These are phyloP conservation scores for Trichoderma guizhouense DNA, from an alignment of 2,329 filamentous ascomycete species.

Conservation along the genomic window DNA sequence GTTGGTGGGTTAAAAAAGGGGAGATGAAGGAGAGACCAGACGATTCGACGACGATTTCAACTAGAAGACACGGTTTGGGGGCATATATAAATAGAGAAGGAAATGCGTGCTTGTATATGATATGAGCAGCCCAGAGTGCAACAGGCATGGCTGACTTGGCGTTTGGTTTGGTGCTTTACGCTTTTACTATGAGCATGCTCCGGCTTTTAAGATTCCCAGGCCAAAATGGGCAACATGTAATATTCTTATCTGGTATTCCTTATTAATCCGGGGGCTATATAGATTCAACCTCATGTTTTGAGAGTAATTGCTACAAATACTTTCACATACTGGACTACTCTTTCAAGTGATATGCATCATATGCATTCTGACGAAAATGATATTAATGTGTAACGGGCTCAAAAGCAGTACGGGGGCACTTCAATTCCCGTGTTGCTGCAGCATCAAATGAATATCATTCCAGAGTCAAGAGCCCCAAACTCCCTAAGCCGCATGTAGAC, in stretches of 20 bases:
- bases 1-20: not conserved
- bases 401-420: not conserved
- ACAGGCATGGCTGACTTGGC: constrained; percentile 12
- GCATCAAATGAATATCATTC: not conserved
- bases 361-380: not conserved
- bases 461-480: not conserved
- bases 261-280: constrained; percentile 11
- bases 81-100: not conserved
- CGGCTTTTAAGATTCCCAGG: not conserved
- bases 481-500: not conserved
- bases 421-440: not conserved
- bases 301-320: not conserved
- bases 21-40: not conserved
- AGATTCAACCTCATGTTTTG: constrained; percentile 7
- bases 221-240: constrained; percentile 6
- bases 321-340: not conserved
- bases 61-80: constrained; percentile 3
- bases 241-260: not conserved
- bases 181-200: constrained; percentile 3
- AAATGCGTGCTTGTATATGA: constrained; percentile 7
- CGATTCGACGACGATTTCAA: not conserved
- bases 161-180: constrained; percentile 16
- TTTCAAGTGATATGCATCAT: no score
- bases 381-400: not conserved
- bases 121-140: not conserved